Percentiles rank a stretch among this genome's conserved stretches.
These are phyloP conservation scores for Leishmania arabica DNA, from an alignment of 208 protist species.

Conservation along the genomic window DNA sequence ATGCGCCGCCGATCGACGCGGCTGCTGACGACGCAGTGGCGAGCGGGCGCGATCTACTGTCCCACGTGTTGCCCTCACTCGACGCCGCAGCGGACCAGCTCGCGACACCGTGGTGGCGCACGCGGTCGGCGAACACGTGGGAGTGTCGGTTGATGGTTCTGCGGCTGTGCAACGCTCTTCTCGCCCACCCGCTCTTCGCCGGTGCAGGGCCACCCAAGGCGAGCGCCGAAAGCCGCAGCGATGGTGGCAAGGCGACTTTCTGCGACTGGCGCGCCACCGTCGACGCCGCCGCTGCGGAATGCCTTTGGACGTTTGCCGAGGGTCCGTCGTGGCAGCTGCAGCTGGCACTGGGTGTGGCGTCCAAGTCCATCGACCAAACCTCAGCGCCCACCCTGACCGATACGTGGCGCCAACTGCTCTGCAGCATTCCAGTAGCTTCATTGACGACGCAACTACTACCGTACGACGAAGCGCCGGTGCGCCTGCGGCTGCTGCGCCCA, in stretches of 20 bases:
- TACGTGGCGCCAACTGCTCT: conserved; percentile 8
- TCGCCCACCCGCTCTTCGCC: not conserved
- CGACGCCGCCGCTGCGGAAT: conserved; percentile 15
- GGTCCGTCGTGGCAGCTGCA: conserved; percentile 20
- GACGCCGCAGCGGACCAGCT: not conserved
- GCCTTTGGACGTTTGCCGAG: conserved; percentile 18
- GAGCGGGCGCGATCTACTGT: not conserved
- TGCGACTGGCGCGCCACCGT: not conserved
- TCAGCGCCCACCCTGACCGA: conserved; percentile 15
- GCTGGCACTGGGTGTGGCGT: conserved; percentile 10
- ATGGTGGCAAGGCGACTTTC: too few relatives aligned
- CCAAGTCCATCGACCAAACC: not conserved
- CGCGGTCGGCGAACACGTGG: conserved; percentile 23
- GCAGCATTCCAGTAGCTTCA: not conserved
- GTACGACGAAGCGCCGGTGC: conserved; percentile 8
- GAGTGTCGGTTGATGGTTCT: conserved; percentile 35
- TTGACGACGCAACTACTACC: conserved; percentile 5
- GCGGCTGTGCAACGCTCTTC: conserved; percentile 16
- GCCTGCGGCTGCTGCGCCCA: conserved; percentile 6
- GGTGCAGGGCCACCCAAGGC: not conserved
- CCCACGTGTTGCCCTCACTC: conserved; percentile 3
- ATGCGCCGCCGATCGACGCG: not conserved
- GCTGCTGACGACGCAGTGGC: not conserved
- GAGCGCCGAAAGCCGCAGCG: not conserved
- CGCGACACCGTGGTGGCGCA: conserved; percentile 20